Evolutionary conservation across 2,329 filamentous ascomycete genomes (phyloP), one percentile per base, ranked within the genome.

Genomic region (Aspergillus amoenus): DNA sequence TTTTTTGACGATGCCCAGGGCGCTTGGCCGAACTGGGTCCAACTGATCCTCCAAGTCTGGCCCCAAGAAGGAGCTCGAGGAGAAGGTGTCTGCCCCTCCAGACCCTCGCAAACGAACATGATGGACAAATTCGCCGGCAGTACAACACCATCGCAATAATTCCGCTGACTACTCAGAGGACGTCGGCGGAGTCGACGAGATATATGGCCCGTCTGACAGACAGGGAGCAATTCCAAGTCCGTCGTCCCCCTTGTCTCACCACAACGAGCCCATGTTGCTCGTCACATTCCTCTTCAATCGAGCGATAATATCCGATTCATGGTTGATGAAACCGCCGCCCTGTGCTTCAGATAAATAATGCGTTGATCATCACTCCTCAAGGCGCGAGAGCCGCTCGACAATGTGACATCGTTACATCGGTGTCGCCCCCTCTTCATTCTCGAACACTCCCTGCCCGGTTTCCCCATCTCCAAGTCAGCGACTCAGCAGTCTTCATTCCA

Each of bases 251-350:
- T 18, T 13, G 15, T 15, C 42, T 39, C 17, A 40, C 50, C 42
- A 21, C 49, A 52, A 34, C 27, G 21, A 37, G 30, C 17, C 15
- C 8, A n/a, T 24, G 34, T 24, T 22, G 9, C 22, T 45, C 9
- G 27, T 30, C 27, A 30, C 27, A 30, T 6, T 45, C 17, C 18
- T 22, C 7, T 45, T 5, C 43, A n/a, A 30, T 45, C 41, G 39
- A 11, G 44, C 27, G 9, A 55, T 18, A 30, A 55, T 18, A 32
- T 39, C 6, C 45, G n/a, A 22, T 47, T 17, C 45, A 37, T 34
- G 27, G 27, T 47, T 21, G 42, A 30, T 50, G 40, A 55, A 55
- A 55, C 46, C 46, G 55, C 48, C 55, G 44, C 55, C 41, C 37
- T 24, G 18, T 51, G 43, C 37, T 46, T 48, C 48, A 47, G 34